Evolutionary conservation across 2,329 filamentous ascomycete species (phyloP), one percentile per base, ranked within the genome.

Genomic region (Pseudocercospora musae): DNA sequence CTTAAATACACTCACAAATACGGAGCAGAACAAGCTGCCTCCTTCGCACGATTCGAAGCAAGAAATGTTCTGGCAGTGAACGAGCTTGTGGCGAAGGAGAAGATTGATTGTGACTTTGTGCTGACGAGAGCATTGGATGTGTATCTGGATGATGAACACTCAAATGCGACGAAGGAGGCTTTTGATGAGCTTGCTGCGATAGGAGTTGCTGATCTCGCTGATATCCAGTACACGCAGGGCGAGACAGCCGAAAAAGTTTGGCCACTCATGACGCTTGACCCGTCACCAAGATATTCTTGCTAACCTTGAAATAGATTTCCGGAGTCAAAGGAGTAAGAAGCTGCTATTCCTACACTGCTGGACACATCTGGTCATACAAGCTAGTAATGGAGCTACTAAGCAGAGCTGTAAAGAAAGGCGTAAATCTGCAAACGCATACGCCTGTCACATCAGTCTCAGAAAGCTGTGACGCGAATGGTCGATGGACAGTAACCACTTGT

Each of bases 351-450:
- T 50, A 54, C 52, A 20, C 62, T 3, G 55, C 57, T 8, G 57
- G 57, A 29, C 66, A 63, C 15, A 57, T 69, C 11, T 66, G 64
- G 64, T 66, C 66, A 2, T 69, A 67, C 55, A 69, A 69, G 27
- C 61, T 68, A n/a, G 65, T 69, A 3, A 27, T 62, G 10, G 60
- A 67, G n/a, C 57, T 69, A 2, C 57, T 68, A 2, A 55, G 50
- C 8, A 62, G 49, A 18, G 46, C 65, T 1, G 49, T 67, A 0
- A 52, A 60, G 11, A 49, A 33, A 23, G 57, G 48, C 11, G 85
- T 91, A 68, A 91, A 92, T 69, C 79, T 92, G 20, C 89, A 92
- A 75, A 91, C 89, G 3, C 85, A 81, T 62, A 92, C 89, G 8
- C 84, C 88, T 0, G 89, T 86, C 2, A 65, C 61, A 9, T 18